phyloP scores from a whole-genome alignment of 2,329 filamentous ascomycete species.

The Fulvia fulva region DNA sequence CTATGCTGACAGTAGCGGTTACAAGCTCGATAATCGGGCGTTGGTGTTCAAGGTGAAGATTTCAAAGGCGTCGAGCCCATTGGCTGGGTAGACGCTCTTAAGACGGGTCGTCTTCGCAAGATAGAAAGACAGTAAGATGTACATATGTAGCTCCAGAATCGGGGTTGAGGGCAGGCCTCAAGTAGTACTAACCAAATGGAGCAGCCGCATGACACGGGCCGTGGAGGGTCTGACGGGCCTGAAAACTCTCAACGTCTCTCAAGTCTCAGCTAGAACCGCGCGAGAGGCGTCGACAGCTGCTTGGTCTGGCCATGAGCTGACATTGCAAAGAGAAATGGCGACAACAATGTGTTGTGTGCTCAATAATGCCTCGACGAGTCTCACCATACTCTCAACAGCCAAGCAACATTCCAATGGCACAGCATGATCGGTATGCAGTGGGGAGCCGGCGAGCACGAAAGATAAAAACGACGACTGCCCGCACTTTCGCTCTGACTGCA shows the following conservation, averaged over 20 bases:
- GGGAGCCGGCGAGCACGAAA: background rate
- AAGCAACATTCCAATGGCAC: background rate
- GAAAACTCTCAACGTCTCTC: too few species aligned
- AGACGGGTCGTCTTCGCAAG: too few species aligned
- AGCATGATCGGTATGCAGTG: background rate
- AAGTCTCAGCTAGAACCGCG: too few species aligned
- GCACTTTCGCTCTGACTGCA: background rate
- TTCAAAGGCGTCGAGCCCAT: constrained; percentile 33
- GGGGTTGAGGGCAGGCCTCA: too few species aligned
- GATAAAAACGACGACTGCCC: background rate
- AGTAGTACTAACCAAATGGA: too few species aligned
- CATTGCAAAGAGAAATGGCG: background rate
- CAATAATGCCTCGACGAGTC: background rate
- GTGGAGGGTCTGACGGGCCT: too few species aligned
- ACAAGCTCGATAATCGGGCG: constrained; percentile 58
- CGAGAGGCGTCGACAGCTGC: too few species aligned
- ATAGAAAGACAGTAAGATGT: background rate
- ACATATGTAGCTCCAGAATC: too few species aligned
- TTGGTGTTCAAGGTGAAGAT: constrained; percentile 59
- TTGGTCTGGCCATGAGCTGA: background rate
- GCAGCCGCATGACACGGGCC: too few species aligned
- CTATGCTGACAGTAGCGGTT: constrained; percentile 57
- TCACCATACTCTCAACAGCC: background rate
- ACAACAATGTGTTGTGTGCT: background rate
- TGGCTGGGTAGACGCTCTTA: constrained; percentile 14